phyloP scores from a whole-genome alignment of 371 early-diverging fungal genomes.

The Fennellomyces sp. region DNA sequence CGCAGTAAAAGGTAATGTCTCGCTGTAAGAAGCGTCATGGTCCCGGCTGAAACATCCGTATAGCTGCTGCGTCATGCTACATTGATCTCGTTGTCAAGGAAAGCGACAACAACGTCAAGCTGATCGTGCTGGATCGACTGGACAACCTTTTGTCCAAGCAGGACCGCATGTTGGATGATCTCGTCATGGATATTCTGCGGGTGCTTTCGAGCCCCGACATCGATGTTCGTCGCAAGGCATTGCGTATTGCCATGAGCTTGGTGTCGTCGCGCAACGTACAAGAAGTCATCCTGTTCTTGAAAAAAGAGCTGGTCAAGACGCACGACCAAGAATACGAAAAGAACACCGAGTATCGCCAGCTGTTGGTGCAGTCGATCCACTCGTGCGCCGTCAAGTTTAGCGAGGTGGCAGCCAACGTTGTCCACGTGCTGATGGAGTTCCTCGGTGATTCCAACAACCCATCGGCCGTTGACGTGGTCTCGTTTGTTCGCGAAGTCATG shows the following conservation, averaged over 20 bases:
- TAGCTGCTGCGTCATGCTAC: conserved; percentile 89
- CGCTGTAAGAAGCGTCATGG: too few species aligned
- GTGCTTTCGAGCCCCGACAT: conserved; percentile 82
- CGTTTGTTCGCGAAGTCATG: conserved; percentile 95
- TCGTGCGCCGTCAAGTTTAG: conserved; percentile 94
- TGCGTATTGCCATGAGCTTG: conserved; percentile 88
- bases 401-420: conserved; percentile 93
- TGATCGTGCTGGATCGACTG: conserved; percentile 92
- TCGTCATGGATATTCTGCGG: conserved; percentile 84
- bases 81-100: conserved; percentile 91
- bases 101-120: conserved; percentile 96
- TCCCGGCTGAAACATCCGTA: too few species aligned
- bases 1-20: conserved; percentile 79
- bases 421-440: conserved; percentile 93
- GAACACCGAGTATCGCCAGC: conserved; percentile 91
- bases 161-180: conserved; percentile 84
- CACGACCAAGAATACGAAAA: conserved; percentile 90
- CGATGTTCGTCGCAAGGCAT: conserved; percentile 90
- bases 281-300: conserved; percentile 91
- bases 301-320: conserved; percentile 91
- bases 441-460: conserved; percentile 87
- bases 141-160: conserved; percentile 86
- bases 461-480: conserved; percentile 94
- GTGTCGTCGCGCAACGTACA: conserved; percentile 89
- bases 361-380: conserved; percentile 96